Percentiles rank a stretch among this genome's conserved stretches.
Evolutionary conservation across 1,284 basidiomycete species (phyloP).

Genomic region (Boletellus deceptivus): DNA sequence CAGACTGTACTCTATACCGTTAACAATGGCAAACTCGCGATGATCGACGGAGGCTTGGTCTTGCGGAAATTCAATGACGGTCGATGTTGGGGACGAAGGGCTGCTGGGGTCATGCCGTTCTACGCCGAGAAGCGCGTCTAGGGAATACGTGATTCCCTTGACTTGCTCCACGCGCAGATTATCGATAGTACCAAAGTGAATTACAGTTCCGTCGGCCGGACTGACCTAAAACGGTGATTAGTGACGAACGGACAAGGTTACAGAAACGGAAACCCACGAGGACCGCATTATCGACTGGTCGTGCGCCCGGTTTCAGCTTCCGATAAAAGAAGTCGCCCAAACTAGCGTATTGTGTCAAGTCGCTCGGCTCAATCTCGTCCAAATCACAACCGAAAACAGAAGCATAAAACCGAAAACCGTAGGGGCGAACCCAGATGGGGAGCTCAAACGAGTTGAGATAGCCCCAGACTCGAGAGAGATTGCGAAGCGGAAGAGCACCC

Average conservation of each 20-base stretch:
- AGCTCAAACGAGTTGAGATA: slow-evolving; percentile 91
- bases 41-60: slow-evolving; percentile 68
- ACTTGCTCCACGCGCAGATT: slow-evolving; percentile 92
- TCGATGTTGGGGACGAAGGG: slow-evolving; percentile 43
- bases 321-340: slow-evolving; percentile 97
- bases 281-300: slow-evolving; percentile 77
- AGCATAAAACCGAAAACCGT: slow-evolving; percentile 85
- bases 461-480: slow-evolving; percentile 94
- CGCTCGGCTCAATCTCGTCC: slow-evolving; percentile 81
- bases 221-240: slow-evolving; percentile 56
- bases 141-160: slow-evolving; percentile 95
- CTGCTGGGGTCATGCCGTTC: slow-evolving; percentile 41
- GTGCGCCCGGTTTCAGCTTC: slow-evolving; percentile 76
- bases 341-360: slow-evolving; percentile 78
- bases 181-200: slow-evolving; percentile 89
- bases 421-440: slow-evolving; percentile 92
- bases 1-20: slow-evolving; percentile 94
- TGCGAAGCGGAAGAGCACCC: slow-evolving; percentile 90
- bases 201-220: slow-evolving; percentile 89
- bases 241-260: not conserved
- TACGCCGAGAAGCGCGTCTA: slow-evolving; percentile 87
- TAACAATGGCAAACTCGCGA: slow-evolving; percentile 91
- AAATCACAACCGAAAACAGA: slow-evolving; percentile 92
- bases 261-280: slow-evolving; percentile 52
- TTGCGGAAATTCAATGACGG: slow-evolving; percentile 41